Evolutionary conservation across 345 rosid species (phyloP).

Genomic region (Triadica sebifera): DNA sequence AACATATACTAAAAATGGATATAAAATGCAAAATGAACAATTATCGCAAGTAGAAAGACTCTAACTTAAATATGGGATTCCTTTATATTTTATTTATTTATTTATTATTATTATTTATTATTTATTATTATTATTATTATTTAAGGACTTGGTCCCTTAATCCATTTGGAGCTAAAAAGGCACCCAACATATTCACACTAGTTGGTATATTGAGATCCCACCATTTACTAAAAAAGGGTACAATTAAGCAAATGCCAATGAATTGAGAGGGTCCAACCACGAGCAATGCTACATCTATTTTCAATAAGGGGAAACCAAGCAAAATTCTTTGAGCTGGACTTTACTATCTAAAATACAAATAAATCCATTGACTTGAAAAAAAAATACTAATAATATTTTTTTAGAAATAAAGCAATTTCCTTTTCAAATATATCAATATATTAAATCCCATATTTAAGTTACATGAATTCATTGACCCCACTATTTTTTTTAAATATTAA

Average conservation of each 20-base stretch:
- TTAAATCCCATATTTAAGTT: too few species aligned
- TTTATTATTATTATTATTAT: too few species aligned
- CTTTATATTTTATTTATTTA: too few species aligned
- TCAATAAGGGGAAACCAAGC: background rate
- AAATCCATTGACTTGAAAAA: background rate
- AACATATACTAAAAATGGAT: too few species aligned
- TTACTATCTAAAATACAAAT: background rate
- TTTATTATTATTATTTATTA: too few species aligned
- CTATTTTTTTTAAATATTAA: too few species aligned
- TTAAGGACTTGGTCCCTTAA: too few species aligned
- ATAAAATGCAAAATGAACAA: too few species aligned
- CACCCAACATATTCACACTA: background rate
- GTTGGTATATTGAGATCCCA: background rate
- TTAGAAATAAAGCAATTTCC: background rate
- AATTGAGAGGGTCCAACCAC: slow-evolving; percentile 1
- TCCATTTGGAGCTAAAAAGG: background rate
- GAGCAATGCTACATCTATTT: background rate
- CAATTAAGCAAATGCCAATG: background rate
- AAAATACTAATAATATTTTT: background rate
- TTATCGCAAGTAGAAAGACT: too few species aligned
- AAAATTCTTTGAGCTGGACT: background rate
- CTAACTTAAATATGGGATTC: too few species aligned
- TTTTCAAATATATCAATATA: too few species aligned
- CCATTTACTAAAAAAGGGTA: background rate
- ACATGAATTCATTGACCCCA: too few species aligned